phyloP scores from a whole-genome alignment of 495 filamentous ascomycete species.

The Trichoderma erinaceum region DNA sequence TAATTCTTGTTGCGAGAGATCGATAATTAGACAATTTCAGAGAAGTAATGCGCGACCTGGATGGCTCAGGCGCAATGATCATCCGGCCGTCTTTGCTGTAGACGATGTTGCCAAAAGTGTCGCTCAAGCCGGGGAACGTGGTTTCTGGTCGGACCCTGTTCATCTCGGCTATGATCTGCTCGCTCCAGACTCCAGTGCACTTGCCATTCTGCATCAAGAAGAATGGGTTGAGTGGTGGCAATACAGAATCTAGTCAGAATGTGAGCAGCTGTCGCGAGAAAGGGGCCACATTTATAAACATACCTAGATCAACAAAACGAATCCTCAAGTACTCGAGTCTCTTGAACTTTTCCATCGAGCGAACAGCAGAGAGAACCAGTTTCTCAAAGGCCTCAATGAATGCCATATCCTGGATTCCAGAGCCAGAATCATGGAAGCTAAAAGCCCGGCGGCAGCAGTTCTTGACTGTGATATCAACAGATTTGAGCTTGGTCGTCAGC shows the following conservation, averaged over 20 bases:
- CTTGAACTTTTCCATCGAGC: slow-evolving; percentile 47
- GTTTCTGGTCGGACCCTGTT: slow-evolving; percentile 47
- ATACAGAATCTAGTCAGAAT: slow-evolving; percentile 39
- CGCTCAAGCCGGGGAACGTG: slow-evolving; percentile 51
- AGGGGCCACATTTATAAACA: slow-evolving; percentile 20
- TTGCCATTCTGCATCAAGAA: slow-evolving; percentile 53
- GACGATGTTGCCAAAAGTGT: slow-evolving; percentile 47
- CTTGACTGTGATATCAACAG: slow-evolving; percentile 63
- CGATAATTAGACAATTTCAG: slow-evolving; percentile 44
- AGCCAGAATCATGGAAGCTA: slow-evolving; percentile 51
- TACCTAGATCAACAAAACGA: slow-evolving; percentile 66
- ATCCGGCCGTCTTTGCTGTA: slow-evolving; percentile 47
- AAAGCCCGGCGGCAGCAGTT: slow-evolving; percentile 55
- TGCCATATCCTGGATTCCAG: slow-evolving; percentile 58
- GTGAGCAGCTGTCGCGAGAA: slow-evolving; percentile 23
- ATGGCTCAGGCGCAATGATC: slow-evolving; percentile 42
- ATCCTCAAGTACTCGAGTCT: slow-evolving; percentile 55
- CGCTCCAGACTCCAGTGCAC: slow-evolving; percentile 64
- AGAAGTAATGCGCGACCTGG: slow-evolving; percentile 38
- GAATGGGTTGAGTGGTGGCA: slow-evolving; percentile 58
- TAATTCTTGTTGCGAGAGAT: slow-evolving; percentile 35
- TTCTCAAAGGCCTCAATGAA: slow-evolving; percentile 63
- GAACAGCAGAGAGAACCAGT: slow-evolving; percentile 54
- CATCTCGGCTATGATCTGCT: slow-evolving; percentile 53
- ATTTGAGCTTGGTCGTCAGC: slow-evolving; percentile 47